phyloP scores from a whole-genome alignment of 2,329 filamentous ascomycete species.

The Fusarium chlamydosporum region DNA sequence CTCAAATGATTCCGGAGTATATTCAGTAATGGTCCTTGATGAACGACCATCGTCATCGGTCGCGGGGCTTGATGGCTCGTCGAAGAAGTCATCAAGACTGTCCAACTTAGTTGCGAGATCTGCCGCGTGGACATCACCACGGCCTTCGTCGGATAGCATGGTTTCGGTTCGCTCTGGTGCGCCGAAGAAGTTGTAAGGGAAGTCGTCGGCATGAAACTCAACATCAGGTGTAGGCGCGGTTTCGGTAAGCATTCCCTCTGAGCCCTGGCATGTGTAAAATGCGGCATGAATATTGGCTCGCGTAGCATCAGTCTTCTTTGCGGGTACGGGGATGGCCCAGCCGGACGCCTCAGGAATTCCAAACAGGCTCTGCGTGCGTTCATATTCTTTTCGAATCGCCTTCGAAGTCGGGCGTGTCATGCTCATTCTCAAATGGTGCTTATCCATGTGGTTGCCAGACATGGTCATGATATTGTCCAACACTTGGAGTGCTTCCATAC shows the following conservation, averaged over 20 bases:
- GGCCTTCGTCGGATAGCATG: slow-evolving; percentile 89
- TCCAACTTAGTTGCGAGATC: slow-evolving; percentile 87
- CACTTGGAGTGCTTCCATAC: slow-evolving; percentile 90
- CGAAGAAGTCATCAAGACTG: slow-evolving; percentile 86
- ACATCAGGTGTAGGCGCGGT: slow-evolving; percentile 84
- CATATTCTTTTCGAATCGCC: slow-evolving; percentile 92
- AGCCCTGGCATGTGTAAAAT: slow-evolving; percentile 90
- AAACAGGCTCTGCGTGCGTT: slow-evolving; percentile 92
- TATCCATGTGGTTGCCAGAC: slow-evolving; percentile 91
- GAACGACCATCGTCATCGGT: slow-evolving; percentile 71
- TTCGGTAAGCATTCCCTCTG: slow-evolving; percentile 70
- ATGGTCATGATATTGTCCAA: slow-evolving; percentile 96
- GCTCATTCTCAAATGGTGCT: slow-evolving; percentile 96
- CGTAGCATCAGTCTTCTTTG: slow-evolving; percentile 87
- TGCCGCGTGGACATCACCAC: slow-evolving; percentile 76
- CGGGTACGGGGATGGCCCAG: slow-evolving; percentile 95
- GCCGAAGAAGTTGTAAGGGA: slow-evolving; percentile 83
- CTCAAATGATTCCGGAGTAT: slow-evolving; percentile 75
- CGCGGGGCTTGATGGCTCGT: slow-evolving; percentile 74
- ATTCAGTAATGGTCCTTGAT: slow-evolving; percentile 74
- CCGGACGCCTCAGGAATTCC: slow-evolving; percentile 96
- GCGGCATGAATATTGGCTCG: slow-evolving; percentile 94
- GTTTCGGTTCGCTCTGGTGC: slow-evolving; percentile 82
- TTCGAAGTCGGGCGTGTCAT: slow-evolving; percentile 92
- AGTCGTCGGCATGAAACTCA: slow-evolving; percentile 93